Evolutionary conservation across 2,329 filamentous ascomycete genomes (phyloP), one percentile per base, ranked within the genome.

Genomic region (Botryotinia calthae): DNA sequence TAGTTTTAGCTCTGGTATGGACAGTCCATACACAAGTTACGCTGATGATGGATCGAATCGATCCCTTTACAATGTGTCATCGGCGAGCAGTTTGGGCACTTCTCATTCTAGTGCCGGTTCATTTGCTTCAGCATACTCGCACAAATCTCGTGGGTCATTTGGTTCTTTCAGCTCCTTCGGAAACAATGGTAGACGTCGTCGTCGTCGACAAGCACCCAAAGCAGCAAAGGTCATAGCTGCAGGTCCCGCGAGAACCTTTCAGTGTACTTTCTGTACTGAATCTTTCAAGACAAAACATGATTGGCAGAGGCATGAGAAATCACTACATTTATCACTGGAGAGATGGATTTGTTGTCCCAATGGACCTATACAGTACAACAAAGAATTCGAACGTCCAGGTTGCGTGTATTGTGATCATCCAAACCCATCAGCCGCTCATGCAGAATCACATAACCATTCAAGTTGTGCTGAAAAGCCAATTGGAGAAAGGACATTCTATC

Each of bases 291-390:
- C 89, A 5, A 91, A 91, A 79, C 88, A 91, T 77, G 89, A 91
- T 80, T 91, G 89, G 89, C 88, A 90, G 77, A 84, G 91, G 73
- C 91, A 93, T 79, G 91, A 93, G 78, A 91, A 91, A 76, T 90
- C 89, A 68, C 83, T 89, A 75, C 91, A 87, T 79, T 82, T 88
- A 77, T 93, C 88, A 10, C 87, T 91, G 0, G 89, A 88, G 82
- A 85, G 85, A 72, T 93, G 86, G 91, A 87, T 89, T 74, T 93
- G 87, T 78, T 86, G 86, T 6, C 88, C 88, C 62, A 85, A 88
- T 62, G 88, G 89, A 0, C 82, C 87, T 25, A 84, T 82, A 9
- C 85, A 86, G 7, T 81, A 89, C 51, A 87, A 90, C 72, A 85
- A 88, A 2, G 86, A 89, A 2, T 89, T 86, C n/a, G 88, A 88